Conservation (phyloP, 2,329 filamentous ascomycete species). For the Clarireedia homoeocarpa region DNA sequence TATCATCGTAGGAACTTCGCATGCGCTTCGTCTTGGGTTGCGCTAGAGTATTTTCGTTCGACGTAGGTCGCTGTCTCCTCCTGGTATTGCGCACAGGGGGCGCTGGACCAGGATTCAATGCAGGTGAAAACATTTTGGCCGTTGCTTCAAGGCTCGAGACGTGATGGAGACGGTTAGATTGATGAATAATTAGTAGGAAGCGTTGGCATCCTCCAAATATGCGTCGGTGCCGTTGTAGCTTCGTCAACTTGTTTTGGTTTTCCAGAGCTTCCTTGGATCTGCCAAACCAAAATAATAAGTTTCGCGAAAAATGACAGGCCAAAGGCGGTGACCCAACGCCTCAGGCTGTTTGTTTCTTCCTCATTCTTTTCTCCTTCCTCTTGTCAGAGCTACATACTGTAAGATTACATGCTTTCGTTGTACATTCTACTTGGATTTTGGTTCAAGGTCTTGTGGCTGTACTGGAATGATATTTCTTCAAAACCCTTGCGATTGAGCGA, state of each 20-base stretch:
- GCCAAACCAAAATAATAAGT: not conserved
- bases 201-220: conserved; percentile 1
- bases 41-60: conserved; percentile 43
- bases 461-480: no score
- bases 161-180: not conserved
- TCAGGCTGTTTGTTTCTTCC: no score
- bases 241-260: not conserved
- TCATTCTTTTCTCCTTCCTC: no score
- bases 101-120: conserved; percentile 40
- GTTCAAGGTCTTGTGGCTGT: no score
- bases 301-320: not conserved
- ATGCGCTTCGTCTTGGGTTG: conserved; percentile 59
- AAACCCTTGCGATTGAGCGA: no score
- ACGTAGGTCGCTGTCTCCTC: conserved; percentile 51
- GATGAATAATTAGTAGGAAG: not conserved
- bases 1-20: conserved; percentile 48
- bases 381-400: no score
- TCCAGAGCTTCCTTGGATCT: not conserved
- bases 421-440: no score
- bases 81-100: conserved; percentile 49
- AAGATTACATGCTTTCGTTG: no score
- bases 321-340: not conserved
- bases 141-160: not conserved
- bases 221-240: not conserved
- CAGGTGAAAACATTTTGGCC: conserved; percentile 50